Base-by-base conservation (phyloP, 2,329 filamentous ascomycete species). In the Colletotrichum sojae region DNA sequence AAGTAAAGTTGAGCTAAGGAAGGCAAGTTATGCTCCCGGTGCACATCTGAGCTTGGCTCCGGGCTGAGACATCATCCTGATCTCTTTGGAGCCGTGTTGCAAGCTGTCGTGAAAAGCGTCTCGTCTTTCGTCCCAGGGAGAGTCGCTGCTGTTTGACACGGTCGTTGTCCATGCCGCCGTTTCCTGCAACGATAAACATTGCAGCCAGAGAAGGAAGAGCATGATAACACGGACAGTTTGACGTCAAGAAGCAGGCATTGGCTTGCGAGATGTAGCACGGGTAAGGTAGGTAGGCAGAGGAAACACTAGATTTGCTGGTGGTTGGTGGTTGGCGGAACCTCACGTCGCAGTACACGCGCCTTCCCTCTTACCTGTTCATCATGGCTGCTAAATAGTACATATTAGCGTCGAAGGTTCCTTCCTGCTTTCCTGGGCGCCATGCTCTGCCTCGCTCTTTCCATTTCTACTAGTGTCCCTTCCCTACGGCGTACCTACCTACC, bases 11-110 rank as follows among this genome's bases (percentile, higher is more conserved):
- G 55, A 56, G 20, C 49, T 60, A 39, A 62, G 51, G 58, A 25
- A 36, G 25, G 12, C 13, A 43, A n/a, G 40, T 15, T n/a, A 43
- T 43, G 40, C 40, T n/a, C 22, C 36, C 39, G 40, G 25, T 27
- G 18, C 45, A 27, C 45, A 27, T 49, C 48, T 55, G 61, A 65
- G 18, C 9, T 36, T 15, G 51, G 58, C 46, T 55, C 51, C 49
- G 60, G 65, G 53, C 58, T 65, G 66, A 68, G 66, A 65, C 62
- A 69, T 59, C 27, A 59, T 65, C 45, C 61, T 51, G 66, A 68
- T 57, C 51, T 63, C 59, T 46, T 65, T 27, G 48, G 25, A 43
- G 6, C 16, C 22, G 18, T 15, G 27, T 53, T n/a, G 45, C 40
- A 36, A 22, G 43, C 18, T 36, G 55, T 15, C 40, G 66, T 27